Evolutionary conservation across 2,329 filamentous ascomycete species (phyloP).

Genomic region (Penicillium sp.): DNA sequence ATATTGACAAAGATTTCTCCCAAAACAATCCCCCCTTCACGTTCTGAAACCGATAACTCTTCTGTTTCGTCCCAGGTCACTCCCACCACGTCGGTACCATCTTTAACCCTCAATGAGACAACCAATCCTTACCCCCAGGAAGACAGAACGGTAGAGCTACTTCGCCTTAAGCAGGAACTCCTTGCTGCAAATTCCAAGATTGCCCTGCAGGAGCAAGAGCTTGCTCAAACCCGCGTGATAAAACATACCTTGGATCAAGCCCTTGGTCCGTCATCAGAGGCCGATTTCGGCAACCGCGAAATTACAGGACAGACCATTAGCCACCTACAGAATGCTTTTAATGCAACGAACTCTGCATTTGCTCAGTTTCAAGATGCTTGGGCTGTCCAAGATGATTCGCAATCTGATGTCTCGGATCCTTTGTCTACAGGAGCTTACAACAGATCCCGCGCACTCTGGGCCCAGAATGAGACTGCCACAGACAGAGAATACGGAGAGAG

Average conservation of each 20-base stretch:
- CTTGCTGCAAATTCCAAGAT: conserved; percentile 57
- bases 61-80: conserved; percentile 18
- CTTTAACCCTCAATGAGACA: conserved; percentile 9
- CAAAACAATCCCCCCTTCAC: conserved; percentile 20
- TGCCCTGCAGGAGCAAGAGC: conserved; percentile 59
- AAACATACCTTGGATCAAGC: conserved; percentile 61
- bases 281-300: conserved; percentile 49
- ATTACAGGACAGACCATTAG: conserved; percentile 52
- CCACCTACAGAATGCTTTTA: conserved; percentile 52
- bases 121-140: conserved; percentile 16
- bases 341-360: conserved; percentile 47
- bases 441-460: conserved; percentile 36
- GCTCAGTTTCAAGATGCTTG: conserved; percentile 44
- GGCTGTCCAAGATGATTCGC: conserved; percentile 43
- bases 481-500: conserved; percentile 31
- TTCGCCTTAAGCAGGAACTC: conserved; percentile 57
- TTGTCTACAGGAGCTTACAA: conserved; percentile 44
- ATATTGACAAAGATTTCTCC: conserved; percentile 46
- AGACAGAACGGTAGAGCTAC: conserved; percentile 48
- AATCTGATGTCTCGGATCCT: conserved; percentile 45
- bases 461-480: conserved; percentile 17
- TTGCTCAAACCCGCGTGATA: conserved; percentile 58
- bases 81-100: conserved; percentile 12
- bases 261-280: conserved; percentile 53
- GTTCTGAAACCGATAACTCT: conserved; percentile 22